These are phyloP conservation scores for Fraxinus velutina DNA, from an alignment of 305 asterid genomes.

Conservation along the genomic window DNA sequence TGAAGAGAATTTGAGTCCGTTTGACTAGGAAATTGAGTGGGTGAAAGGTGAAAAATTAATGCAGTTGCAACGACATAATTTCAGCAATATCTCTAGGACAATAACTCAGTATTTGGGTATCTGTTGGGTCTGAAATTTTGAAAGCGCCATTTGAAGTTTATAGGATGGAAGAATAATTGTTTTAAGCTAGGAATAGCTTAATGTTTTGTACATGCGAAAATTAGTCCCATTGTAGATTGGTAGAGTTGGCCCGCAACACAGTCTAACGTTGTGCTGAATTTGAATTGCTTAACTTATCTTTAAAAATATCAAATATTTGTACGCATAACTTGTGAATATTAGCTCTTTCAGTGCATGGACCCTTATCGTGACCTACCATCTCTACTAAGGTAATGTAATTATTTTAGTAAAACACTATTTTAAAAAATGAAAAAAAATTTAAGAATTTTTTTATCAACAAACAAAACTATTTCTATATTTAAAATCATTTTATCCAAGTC, in stretches of 20 bases:
- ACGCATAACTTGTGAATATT: no score
- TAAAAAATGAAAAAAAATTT: no score
- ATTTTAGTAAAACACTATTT: no score
- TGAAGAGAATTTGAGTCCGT: not conserved
- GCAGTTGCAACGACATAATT: not conserved
- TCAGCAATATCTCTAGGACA: no score
- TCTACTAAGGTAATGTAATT: not conserved
- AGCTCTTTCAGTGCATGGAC: not conserved
- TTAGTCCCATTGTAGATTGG: no score
- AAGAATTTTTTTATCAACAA: no score
- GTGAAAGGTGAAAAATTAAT: not conserved
- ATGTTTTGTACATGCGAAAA: not conserved
- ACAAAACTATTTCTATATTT: not conserved
- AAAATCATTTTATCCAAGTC: not conserved
- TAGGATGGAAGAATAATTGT: no score
- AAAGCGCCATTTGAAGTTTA: no score
- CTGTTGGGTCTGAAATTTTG: not conserved
- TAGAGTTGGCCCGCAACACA: no score
- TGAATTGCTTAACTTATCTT: no score
- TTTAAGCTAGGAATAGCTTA: not conserved
- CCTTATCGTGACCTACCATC: not conserved
- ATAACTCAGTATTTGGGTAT: not conserved
- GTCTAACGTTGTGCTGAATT: no score
- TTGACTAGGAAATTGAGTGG: not conserved
- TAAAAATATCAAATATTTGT: no score